Conservation (phyloP, 257 asterid species). For the Verbena officinalis region DNA sequence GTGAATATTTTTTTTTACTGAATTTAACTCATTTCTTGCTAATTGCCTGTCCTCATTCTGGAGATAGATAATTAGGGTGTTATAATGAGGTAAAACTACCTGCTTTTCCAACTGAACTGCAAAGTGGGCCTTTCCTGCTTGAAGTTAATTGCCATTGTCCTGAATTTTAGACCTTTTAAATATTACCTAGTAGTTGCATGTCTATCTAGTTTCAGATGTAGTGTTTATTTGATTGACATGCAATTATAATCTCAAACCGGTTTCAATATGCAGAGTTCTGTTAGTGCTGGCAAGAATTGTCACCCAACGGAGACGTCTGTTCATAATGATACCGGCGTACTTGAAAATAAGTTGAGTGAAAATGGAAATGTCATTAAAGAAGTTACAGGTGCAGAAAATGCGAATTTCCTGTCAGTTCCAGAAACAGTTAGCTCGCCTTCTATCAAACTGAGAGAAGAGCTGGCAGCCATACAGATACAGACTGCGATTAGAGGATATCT, state of each 20-base stretch:
- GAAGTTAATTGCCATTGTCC: not conserved
- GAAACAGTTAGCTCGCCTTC: conserved; percentile 53
- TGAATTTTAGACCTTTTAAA: conserved; percentile 7
- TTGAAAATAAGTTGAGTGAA: conserved; percentile 41
- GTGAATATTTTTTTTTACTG: not conserved
- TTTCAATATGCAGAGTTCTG: conserved; percentile 47
- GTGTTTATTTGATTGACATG: conserved; percentile 15
- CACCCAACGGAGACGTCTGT: conserved; percentile 54
- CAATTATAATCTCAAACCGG: conserved; percentile 11
- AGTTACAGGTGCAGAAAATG: conserved; percentile 46
- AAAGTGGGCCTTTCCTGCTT: too few species aligned
- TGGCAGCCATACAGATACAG: too few species aligned
- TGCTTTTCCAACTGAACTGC: not conserved
- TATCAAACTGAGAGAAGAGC: conserved; percentile 32
- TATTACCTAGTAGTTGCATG: not conserved
- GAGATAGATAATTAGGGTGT: too few species aligned
- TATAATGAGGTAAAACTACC: not conserved
- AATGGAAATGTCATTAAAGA: conserved; percentile 39
- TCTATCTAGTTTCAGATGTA: conserved; percentile 11
- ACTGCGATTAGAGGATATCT: too few species aligned
- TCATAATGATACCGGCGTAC: conserved; percentile 22
- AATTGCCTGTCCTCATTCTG: too few species aligned
- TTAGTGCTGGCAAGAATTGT: conserved; percentile 49
- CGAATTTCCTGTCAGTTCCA: conserved; percentile 37
- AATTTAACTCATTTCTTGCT: too few species aligned